Base-by-base conservation (phyloP, 306 rosid genomes). In the Vigna reflexopilosa region DNA sequence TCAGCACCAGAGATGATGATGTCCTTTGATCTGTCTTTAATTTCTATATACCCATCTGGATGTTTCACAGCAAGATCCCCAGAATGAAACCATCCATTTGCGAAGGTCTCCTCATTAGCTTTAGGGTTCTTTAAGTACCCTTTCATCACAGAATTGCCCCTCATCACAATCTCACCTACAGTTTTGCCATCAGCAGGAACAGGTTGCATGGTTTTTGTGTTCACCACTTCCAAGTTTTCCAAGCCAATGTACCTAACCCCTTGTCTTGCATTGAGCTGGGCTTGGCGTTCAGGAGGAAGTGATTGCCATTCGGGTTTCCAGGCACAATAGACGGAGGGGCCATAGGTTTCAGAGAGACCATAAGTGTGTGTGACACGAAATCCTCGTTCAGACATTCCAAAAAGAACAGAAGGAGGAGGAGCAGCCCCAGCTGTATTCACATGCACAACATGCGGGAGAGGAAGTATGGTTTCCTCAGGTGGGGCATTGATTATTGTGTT, bases 241-340 rank as follows among this genome's bases (percentile, higher is more conserved):
- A 95, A 50, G 74, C 87, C 88, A 57, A 91, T 56, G 83, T 88
- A 92, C 42, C 91, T 82, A 68, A 95, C 90, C 8, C 98, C 98
- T 88, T 95, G 98, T 48, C 98, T 91, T 17, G 98, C 94, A 22
- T 94, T 87, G 56, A 90, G 82, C 11, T 85, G 87, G 14, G 97
- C 97, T 80, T 80, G 93, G 67, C 74, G 47, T 79, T 78, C 92
- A 0, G 79, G 86, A 7, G 98, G 92, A 6, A 90, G 89, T 1
- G 86, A 86, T 56, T 91, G 89, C 98, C 98, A 95, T 54, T 95
- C 98, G 9, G 96, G 98, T 77, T 92, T 92, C 98, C 98, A 92
- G 40, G 91, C 92, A 77, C 98, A 95, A 2, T 47, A 59, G 22
- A 95, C 86, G 11, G 98, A 83, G 2, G 98, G 98, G 47, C 97